Percentiles rank a stretch among this genome's conserved stretches.
These are phyloP conservation scores for Cryptosporidium meleagridis DNA, from an alignment of 169 alveolate species.

Conservation along the genomic window DNA sequence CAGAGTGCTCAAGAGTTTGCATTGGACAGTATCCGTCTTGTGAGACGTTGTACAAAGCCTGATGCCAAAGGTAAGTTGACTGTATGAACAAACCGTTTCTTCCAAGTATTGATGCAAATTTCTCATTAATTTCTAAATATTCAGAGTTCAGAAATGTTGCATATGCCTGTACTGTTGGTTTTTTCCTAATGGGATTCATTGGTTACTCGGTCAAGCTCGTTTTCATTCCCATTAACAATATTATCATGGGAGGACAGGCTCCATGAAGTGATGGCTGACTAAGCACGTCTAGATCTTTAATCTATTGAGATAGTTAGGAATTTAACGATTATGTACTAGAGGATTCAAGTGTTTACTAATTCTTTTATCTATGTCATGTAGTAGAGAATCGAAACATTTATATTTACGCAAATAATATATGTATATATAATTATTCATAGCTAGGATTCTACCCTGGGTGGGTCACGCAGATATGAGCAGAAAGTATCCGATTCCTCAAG, in stretches of 20 bases:
- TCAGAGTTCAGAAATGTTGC: constrained; percentile 90
- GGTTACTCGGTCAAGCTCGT: constrained; percentile 94
- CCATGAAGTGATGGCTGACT: background rate
- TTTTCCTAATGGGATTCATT: constrained; percentile 94
- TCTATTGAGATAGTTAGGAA: constrained; percentile 26
- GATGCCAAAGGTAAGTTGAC: constrained; percentile 90
- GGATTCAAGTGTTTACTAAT: background rate
- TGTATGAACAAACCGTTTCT: constrained; percentile 25
- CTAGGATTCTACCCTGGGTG: constrained; percentile 19
- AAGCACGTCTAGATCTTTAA: background rate
- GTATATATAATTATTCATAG: background rate
- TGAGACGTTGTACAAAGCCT: constrained; percentile 94
- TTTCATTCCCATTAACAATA: constrained; percentile 95
- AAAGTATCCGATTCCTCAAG: constrained; percentile 22
- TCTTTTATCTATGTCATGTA: no score
- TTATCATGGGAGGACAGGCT: constrained; percentile 84
- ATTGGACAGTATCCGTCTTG: constrained; percentile 90
- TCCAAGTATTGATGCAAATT: background rate
- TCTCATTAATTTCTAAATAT: background rate
- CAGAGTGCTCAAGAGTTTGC: constrained; percentile 86
- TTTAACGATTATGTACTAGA: constrained; percentile 10
- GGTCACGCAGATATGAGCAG: constrained; percentile 31
- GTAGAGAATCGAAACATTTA: background rate
- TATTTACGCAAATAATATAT: background rate
- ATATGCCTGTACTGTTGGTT: constrained; percentile 94